phyloP scores from a whole-genome alignment of 306 rosid species.

The Pterocarpus macrocarpus region DNA sequence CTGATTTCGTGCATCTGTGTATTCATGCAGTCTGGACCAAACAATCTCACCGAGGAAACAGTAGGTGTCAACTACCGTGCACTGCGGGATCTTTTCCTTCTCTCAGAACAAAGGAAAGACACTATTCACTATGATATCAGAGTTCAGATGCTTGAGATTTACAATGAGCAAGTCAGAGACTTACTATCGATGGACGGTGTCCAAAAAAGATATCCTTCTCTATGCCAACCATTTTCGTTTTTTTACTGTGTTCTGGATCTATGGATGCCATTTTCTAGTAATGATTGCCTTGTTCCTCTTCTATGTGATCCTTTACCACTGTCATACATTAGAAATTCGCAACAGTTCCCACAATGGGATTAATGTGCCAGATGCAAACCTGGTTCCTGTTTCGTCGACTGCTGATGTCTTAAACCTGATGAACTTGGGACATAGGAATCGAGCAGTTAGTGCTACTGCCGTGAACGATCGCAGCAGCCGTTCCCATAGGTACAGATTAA shows the following conservation, averaged over 20 bases:
- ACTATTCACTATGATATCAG: slow-evolving; percentile 49
- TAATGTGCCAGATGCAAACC: slow-evolving; percentile 91
- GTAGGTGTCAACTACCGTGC: slow-evolving; percentile 92
- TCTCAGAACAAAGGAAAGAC: slow-evolving; percentile 67
- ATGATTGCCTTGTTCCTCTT: slow-evolving; percentile 40
- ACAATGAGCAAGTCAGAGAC: slow-evolving; percentile 65
- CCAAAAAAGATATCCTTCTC: slow-evolving; percentile 85
- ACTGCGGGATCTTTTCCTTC: slow-evolving; percentile 75
- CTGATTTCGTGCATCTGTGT: slow-evolving; percentile 34
- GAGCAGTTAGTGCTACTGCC: slow-evolving; percentile 87
- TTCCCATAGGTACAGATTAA: slow-evolving; percentile 76
- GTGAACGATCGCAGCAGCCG: slow-evolving; percentile 96
- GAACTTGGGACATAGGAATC: slow-evolving; percentile 86
- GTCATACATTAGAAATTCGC: slow-evolving; percentile 77
- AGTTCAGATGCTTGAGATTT: slow-evolving; percentile 65
- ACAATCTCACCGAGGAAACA: slow-evolving; percentile 75
- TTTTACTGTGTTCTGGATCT: slow-evolving; percentile 7
- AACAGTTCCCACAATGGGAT: slow-evolving; percentile 86
- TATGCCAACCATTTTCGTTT: background rate
- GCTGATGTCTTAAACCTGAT: slow-evolving; percentile 79
- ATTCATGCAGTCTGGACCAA: slow-evolving; percentile 79
- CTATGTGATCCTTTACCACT: slow-evolving; percentile 54
- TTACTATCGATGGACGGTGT: slow-evolving; percentile 61
- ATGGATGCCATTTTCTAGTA: slow-evolving; percentile 1
- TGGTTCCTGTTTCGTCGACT: slow-evolving; percentile 80